phyloP scores from a whole-genome alignment of 1,284 basidiomycete species.

The Acaromyces ingoldii region DNA sequence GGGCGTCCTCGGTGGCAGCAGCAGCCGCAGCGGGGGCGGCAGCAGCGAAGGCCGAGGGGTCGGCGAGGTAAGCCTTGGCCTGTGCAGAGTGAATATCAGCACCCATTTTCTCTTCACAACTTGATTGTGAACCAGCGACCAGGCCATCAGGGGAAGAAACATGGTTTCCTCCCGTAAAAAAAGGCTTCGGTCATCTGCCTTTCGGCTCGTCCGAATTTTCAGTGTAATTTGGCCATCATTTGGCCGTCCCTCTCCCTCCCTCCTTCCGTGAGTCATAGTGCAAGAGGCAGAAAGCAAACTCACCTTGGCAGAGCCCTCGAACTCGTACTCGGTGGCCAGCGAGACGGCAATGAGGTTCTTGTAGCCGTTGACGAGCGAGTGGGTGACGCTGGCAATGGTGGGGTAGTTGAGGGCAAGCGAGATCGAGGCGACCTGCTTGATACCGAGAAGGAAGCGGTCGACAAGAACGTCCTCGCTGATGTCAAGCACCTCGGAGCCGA shows the following conservation, averaged over 20 bases:
- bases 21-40: slow-evolving; percentile 66
- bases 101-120: too few relatives aligned
- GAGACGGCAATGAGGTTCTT: slow-evolving; percentile 89
- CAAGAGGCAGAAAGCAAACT: neutral
- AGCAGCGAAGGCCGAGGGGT: slow-evolving; percentile 89
- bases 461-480: slow-evolving; percentile 85
- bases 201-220: slow-evolving; percentile 67
- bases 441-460: slow-evolving; percentile 81
- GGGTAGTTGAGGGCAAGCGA: slow-evolving; percentile 93
- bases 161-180: too few relatives aligned
- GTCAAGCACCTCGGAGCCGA: slow-evolving; percentile 83
- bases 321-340: slow-evolving; percentile 87
- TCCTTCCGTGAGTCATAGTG: slow-evolving; percentile 28
- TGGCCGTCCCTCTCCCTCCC: slow-evolving; percentile 7
- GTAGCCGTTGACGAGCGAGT: slow-evolving; percentile 97
- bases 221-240: slow-evolving; percentile 55
- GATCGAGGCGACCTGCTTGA: slow-evolving; percentile 93
- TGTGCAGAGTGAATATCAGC: slow-evolving; percentile 47
- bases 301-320: slow-evolving; percentile 89
- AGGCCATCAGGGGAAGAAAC: too few relatives aligned
- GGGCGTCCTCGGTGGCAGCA: slow-evolving; percentile 58
- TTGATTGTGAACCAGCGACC: too few relatives aligned
- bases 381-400: slow-evolving; percentile 84
- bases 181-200: slow-evolving; percentile 13
- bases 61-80: slow-evolving; percentile 93